phyloP scores from a whole-genome alignment of 345 rosid genomes.

The Geranium brycei region DNA sequence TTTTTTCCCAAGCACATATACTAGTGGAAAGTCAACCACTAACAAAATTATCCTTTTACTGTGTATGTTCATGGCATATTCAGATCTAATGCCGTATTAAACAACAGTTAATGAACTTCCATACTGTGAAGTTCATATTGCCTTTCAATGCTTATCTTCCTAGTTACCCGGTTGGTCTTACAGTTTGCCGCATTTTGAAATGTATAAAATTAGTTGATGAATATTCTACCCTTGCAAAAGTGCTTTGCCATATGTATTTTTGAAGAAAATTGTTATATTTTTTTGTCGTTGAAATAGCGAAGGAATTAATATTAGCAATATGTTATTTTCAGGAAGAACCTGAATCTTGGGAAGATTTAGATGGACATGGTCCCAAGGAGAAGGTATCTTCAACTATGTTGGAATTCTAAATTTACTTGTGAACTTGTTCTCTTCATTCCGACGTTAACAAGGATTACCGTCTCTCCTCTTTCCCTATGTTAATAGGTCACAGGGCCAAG shows the following conservation, averaged over 20 bases:
- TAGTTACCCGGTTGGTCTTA: neutral
- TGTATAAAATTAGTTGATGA: neutral
- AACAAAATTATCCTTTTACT: neutral
- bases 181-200: neutral
- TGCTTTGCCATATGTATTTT: neutral
- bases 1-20: neutral
- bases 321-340: conserved; percentile 40
- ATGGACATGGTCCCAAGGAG: conserved; percentile 19
- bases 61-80: neutral
- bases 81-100: neutral
- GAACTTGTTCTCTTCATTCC: neutral
- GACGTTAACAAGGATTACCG: neutral
- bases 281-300: neutral
- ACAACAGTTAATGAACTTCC: neutral
- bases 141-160: neutral
- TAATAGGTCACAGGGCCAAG: conserved; percentile 45
- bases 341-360: conserved; percentile 57
- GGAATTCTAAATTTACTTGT: neutral
- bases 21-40: neutral
- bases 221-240: neutral
- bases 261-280: too few relatives aligned
- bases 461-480: conserved; percentile 5
- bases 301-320: neutral
- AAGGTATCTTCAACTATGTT: conserved; percentile 29
- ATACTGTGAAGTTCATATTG: neutral